A percentile compares a stretch with the other conserved stretches of the same genome.
These are phyloP conservation scores for Solanum hybrid DNA, from an alignment of 305 asterid genomes.

Conservation along the genomic window DNA sequence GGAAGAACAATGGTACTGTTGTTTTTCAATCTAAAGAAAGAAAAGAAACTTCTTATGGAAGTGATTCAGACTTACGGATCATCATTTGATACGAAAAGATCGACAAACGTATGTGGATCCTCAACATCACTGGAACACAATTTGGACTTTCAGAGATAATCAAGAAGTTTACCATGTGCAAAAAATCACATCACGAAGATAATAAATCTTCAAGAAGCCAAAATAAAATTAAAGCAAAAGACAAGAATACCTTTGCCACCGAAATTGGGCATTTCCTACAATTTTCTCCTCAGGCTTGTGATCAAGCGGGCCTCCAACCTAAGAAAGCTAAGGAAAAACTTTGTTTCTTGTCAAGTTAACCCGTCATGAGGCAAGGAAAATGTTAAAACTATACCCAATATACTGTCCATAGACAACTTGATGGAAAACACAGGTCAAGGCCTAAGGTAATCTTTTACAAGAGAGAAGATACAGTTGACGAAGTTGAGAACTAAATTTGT, in stretches of 20 bases:
- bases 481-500: background rate
- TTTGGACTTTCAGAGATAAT: background rate
- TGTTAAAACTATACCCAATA: background rate
- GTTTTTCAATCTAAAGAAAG: background rate
- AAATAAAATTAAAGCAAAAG: background rate
- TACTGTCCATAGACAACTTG: background rate
- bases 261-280: constrained; percentile 73
- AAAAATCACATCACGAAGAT: constrained; percentile 1
- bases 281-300: constrained; percentile 52
- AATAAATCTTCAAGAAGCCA: constrained; percentile 8
- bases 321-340: constrained; percentile 47
- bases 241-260: constrained; percentile 69
- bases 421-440: background rate
- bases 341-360: background rate
- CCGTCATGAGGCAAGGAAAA: background rate
- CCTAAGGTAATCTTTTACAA: background rate
- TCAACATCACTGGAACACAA: constrained; percentile 47
- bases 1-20: background rate
- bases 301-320: constrained; percentile 74
- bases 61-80: constrained; percentile 57
- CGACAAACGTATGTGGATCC: constrained; percentile 76
- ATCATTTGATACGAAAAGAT: constrained; percentile 63
- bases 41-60: constrained; percentile 5
- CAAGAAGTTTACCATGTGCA: background rate
- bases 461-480: background rate